Conservation (phyloP, 2,329 filamentous ascomycete species). For the Cyphellophora europaea region DNA sequence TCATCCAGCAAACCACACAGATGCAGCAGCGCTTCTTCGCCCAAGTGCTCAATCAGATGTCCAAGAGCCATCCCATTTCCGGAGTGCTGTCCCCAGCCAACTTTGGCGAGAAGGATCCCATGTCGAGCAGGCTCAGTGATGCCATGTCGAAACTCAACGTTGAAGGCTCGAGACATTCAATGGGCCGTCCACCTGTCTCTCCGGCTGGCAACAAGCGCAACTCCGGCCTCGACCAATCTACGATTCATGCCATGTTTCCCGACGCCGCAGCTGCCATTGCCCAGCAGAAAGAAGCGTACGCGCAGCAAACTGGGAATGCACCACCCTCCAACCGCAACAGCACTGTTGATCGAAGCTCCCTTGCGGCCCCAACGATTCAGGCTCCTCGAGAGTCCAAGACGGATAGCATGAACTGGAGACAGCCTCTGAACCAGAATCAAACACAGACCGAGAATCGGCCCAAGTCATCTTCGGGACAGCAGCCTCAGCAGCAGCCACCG, state of each 20-base stretch:
- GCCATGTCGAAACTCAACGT: slow-evolving; percentile 93
- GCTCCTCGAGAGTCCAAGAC: slow-evolving; percentile 52
- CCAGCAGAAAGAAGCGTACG: slow-evolving; percentile 95
- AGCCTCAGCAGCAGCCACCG: slow-evolving; percentile 41
- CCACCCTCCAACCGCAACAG: slow-evolving; percentile 92
- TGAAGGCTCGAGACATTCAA: slow-evolving; percentile 76
- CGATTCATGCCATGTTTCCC: slow-evolving; percentile 98
- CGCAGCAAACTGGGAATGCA: slow-evolving; percentile 83
- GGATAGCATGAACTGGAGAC: slow-evolving; percentile 60
- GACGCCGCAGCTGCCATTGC: slow-evolving; percentile 96
- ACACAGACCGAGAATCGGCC: slow-evolving; percentile 49
- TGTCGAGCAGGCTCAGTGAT: slow-evolving; percentile 92
- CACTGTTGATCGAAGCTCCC: slow-evolving; percentile 62
- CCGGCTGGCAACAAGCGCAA: slow-evolving; percentile 71
- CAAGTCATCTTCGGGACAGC: slow-evolving; percentile 69
- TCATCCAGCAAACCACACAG: slow-evolving; percentile 96
- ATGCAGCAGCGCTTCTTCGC: slow-evolving; percentile 99
- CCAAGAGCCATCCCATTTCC: slow-evolving; percentile 95
- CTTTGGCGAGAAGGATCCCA: slow-evolving; percentile 91
- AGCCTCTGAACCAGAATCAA: slow-evolving; percentile 37
- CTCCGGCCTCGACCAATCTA: slow-evolving; percentile 84
- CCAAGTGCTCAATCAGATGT: slow-evolving; percentile 97
- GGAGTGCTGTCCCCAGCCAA: slow-evolving; percentile 88
- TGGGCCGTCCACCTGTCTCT: slow-evolving; percentile 69
- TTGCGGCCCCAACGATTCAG: slow-evolving; percentile 66